A percentile compares a stretch with the other conserved stretches of the same genome.
Evolutionary conservation across 441 rosid species (phyloP).

Genomic region (Erodium moschatum): DNA sequence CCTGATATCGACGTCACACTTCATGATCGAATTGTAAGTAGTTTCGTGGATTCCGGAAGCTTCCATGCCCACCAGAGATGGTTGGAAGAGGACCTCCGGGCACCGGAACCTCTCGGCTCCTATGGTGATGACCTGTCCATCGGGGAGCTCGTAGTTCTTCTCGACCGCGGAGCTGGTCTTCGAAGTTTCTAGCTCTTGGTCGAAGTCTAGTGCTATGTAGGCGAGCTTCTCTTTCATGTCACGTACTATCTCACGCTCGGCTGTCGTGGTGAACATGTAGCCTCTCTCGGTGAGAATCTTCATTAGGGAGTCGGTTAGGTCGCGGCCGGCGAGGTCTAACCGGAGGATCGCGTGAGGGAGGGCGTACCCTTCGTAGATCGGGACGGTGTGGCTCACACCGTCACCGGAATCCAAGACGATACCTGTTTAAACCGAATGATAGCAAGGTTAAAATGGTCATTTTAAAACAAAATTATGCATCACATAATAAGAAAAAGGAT

Average conservation of each 20-base stretch:
- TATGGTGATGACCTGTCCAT: slow-evolving; percentile 27
- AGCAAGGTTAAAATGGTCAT: neutral
- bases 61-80: slow-evolving; percentile 53
- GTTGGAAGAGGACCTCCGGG: slow-evolving; percentile 56
- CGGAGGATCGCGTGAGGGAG: no score
- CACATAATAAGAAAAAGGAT: no score
- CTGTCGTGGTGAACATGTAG: slow-evolving; percentile 55
- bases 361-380: slow-evolving; percentile 65
- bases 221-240: slow-evolving; percentile 62
- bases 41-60: slow-evolving; percentile 53
- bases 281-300: slow-evolving; percentile 66
- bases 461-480: neutral
- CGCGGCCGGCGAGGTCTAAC: slow-evolving; percentile 50
- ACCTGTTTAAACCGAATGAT: slow-evolving; percentile 29
- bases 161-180: slow-evolving; percentile 51
- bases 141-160: slow-evolving; percentile 44
- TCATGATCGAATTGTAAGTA: slow-evolving; percentile 26
- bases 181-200: slow-evolving; percentile 55
- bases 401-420: slow-evolving; percentile 63
- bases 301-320: slow-evolving; percentile 54
- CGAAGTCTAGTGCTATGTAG: slow-evolving; percentile 53
- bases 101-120: slow-evolving; percentile 62
- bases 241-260: slow-evolving; percentile 61
- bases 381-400: slow-evolving; percentile 61
- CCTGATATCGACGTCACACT: slow-evolving; percentile 14